Base-by-base conservation (phyloP, 2,329 filamentous ascomycete genomes). In the Zasmidium angulare region DNA sequence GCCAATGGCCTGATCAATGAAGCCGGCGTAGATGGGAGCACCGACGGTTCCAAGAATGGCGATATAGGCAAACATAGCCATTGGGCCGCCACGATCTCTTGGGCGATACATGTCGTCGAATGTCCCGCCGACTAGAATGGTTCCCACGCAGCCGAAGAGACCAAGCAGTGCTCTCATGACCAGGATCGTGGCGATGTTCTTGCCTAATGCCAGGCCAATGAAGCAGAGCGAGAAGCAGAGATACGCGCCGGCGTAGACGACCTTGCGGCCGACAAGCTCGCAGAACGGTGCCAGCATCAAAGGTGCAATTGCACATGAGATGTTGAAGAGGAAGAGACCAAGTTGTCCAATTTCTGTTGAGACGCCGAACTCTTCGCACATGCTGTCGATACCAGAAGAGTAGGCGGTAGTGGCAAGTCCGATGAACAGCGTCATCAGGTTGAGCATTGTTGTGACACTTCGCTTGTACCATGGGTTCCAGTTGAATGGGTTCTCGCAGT, bases 331-430 rank as follows among this genome's bases (percentile, higher is more conserved):
- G 72, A 81, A 81, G 17, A 83, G 72, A 60, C 80, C 80, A 4
- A 82, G 67, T 66, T 83, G 75, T 29, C 80, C 80, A 3, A 81
- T 67, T 55, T 78, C 74, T 0, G 69, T 69, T 0, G 75, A 74
- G 2, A 76, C 73, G 22, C 77, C 74, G 7, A 83, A 68, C 0
- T 82, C 81, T 31, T 68, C 64, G 12, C 69, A 71, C 81, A 83
- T 82, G 55, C 68, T 71, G 55, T 68, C 66, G 63, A 82, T 79
- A 47, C 80, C 80, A 21, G 79, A 80, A 55, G 76, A 79, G 72
- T 82, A 83, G 11, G 80, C 79, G 2, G 81, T 82, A 4, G 81
- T 82, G n/a, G 81, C 80, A 14, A 82, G 74, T 69, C 81, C 81
- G 59, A 82, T 81, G 70, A 82, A 82, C 9, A 83, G 73, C 1